Evolutionary conservation across 2,329 filamentous ascomycete genomes (phyloP).

Genomic region (Botrytis byssoidea): DNA sequence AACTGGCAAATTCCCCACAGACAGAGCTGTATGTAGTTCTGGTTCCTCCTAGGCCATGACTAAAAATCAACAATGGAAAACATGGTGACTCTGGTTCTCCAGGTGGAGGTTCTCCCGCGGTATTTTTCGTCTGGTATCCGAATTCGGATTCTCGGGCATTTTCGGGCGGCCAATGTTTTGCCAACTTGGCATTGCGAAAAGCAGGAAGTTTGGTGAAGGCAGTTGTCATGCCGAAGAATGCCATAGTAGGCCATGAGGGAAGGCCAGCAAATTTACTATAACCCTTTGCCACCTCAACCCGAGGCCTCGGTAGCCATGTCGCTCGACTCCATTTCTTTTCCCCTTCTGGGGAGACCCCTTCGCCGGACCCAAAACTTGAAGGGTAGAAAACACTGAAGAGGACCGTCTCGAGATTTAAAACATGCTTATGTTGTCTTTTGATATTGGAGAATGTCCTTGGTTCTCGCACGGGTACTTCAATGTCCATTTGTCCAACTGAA

Average conservation of each 20-base stretch:
- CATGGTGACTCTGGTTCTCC: constrained; percentile 44
- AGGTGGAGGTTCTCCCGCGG: constrained; percentile 42
- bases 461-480: constrained; percentile 51
- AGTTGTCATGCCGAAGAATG: constrained; percentile 46
- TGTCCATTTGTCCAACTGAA: constrained; percentile 52
- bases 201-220: constrained; percentile 66
- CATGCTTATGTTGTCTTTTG: constrained; percentile 46
- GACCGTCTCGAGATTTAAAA: constrained; percentile 57
- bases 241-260: constrained; percentile 48
- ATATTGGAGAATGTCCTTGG: constrained; percentile 51
- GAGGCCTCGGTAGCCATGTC: constrained; percentile 61
- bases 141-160: constrained; percentile 40
- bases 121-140: constrained; percentile 44
- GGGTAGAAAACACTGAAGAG: constrained; percentile 67
- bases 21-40: constrained; percentile 61
- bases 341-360: constrained; percentile 42
- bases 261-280: constrained; percentile 62
- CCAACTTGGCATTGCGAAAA: constrained; percentile 58
- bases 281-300: constrained; percentile 54
- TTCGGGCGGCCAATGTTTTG: constrained; percentile 53
- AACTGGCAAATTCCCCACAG: constrained; percentile 65
- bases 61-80: constrained; percentile 65
- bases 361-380: constrained; percentile 46
- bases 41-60: constrained; percentile 63
- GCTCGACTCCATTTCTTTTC: constrained; percentile 50